Base-by-base conservation (phyloP, 371 early-diverging fungal species). In the Syncephalis fuscata region DNA sequence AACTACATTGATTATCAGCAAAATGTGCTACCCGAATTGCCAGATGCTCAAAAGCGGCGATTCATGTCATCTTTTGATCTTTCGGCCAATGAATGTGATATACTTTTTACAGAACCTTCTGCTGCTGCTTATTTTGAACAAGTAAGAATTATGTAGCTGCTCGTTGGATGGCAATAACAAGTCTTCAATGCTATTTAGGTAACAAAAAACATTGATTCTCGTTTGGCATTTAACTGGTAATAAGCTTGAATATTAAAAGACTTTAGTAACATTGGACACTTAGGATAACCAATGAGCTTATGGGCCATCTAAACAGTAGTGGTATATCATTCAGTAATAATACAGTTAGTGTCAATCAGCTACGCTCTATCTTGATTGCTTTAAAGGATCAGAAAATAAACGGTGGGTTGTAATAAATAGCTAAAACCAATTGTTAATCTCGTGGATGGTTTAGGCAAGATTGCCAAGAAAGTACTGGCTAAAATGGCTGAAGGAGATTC, bases 271-370 rank as follows among this genome's bases (percentile, higher is more conserved):
- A 48, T 38, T 25, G 15, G 52, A 50, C 38, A 44, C 51, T 52
- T 45, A 82, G 89, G 88, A 75, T 81, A 25, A 68, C 80, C 2
- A 77, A 78, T 37, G 88, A 87, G 32, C 58, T 91, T 2, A 75
- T 83, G 49, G 87, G 89, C 0, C 66, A 71, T 51, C 58, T 91
- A n/a, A 67, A 78, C 16, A 52, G 66, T 14, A 66, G 72, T n/a
- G 60, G 66, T 9, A 62, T 78, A 10, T 37, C 57, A 5, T 76
- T 85, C 42, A 23, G 55, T 7, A 63, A 68, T 1, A 73, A 76
- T 48, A 70, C 74, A 3, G 72, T 88, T 26, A 65, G 69, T 14
- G 57, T 66, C 2, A 45, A 58, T 10, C 80, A 74, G 24, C 60
- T 91, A 44, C 76, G 78, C 16, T 61, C 66, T 0, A 49, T 91